Evolutionary conservation across 225 moss, liverwort and hornwort genomes (phyloP), one percentile per base, ranked within the genome.

Genomic region (Sphagnum tenellum): DNA sequence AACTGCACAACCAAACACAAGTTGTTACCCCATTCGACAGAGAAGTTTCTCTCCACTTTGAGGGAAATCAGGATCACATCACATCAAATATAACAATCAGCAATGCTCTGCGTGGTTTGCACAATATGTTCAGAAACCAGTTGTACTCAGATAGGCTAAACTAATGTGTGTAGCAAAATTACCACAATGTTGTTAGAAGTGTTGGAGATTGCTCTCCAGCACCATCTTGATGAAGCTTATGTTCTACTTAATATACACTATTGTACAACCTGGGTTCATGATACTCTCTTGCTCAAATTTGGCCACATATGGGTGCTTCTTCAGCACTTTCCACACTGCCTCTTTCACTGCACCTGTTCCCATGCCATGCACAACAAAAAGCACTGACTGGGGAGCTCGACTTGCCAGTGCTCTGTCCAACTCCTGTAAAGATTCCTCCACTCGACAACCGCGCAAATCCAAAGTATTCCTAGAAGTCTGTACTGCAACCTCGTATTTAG

Each of bases 271-370:
- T 9, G 80, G 82, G 81, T 99, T 99, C 74, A 83, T 86, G 9
- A 89, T 74, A 70, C 80, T 89, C 64, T 99, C 90, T 55, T 86
- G 86, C 76, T 91, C 98, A 70, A 84, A 99, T 66, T 86, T 93
- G 50, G 86, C 89, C 8, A 99, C 93, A 63, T 79, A 78, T 47
- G 85, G 84, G 76, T 99, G 98, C 78, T 91, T 86, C 67, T 74
- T 81, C 76, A 99, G 75, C n/a, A 55, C 74, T 61, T 73, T 73
- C 73, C 72, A 78, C n/a, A 86, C 87, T 12, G 93, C 93, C 64
- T 89, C 98, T 75, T 89, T 99, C 2, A 99, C 90, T 67, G 89
- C 93, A 53, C 98, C 98, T 48, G 98, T 93, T 57, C 98, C 98
- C 68, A 91, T 78, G 45, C 98, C 98, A 63, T 99, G 98, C 62